A percentile compares a stretch with the other conserved stretches of the same genome.
phyloP scores from a whole-genome alignment of 371 early-diverging fungal genomes.

The Actinomortierella ambigua region DNA sequence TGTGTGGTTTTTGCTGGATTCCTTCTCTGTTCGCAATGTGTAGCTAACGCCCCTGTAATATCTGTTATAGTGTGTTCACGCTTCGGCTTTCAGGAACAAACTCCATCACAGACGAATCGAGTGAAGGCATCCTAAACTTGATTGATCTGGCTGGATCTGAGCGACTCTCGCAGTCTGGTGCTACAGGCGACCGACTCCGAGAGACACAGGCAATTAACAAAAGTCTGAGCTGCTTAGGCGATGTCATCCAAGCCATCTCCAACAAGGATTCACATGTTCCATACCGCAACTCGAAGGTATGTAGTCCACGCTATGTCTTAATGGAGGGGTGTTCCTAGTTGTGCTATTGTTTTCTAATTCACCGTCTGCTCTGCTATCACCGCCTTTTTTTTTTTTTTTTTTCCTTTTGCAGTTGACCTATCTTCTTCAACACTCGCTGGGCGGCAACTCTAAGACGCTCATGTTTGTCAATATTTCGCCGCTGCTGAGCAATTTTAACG shows the following conservation, averaged over 20 bases:
- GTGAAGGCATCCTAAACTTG: constrained; percentile 83
- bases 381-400: not conserved
- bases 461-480: constrained; percentile 99
- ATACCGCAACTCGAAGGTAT: constrained; percentile 93
- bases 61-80: constrained; percentile 75
- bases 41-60: not conserved
- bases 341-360: constrained; percentile 8
- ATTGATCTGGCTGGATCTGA: constrained; percentile 99
- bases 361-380: not conserved
- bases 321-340: not conserved
- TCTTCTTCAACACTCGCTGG: constrained; percentile 89
- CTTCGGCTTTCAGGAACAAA: constrained; percentile 81
- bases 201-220: constrained; percentile 99
- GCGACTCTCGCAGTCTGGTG: constrained; percentile 84
- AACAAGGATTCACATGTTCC: constrained; percentile 90
- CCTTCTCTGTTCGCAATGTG: not conserved
- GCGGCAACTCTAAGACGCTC: constrained; percentile 95
- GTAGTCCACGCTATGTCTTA: not conserved
- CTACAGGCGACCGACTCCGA: constrained; percentile 89
- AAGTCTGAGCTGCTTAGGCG: constrained; percentile 89
- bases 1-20: not conserved
- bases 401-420: constrained; percentile 70
- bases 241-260: constrained; percentile 94
- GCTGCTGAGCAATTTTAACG: constrained; percentile 70
- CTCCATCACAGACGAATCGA: constrained; percentile 67